These are phyloP conservation scores for Theileria orientalis DNA, from an alignment of 169 alveolate genomes.

Conservation along the genomic window DNA sequence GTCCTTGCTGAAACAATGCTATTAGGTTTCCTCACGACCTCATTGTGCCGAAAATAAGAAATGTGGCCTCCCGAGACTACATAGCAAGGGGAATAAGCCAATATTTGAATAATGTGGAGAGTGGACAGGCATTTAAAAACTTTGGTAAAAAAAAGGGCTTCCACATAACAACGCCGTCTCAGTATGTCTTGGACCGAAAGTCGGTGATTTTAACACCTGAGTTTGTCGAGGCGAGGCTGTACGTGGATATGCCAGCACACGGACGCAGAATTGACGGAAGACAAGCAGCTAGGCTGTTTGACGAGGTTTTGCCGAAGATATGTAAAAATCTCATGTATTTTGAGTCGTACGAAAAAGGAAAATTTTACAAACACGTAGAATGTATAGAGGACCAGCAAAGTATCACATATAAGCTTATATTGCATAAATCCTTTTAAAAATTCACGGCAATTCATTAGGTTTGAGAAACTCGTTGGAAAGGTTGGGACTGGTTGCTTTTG, in stretches of 20 bases:
- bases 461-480: conserved; percentile 54
- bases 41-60: conserved; percentile 24
- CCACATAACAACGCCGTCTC: conserved; percentile 33
- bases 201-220: conserved; percentile 30
- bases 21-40: conserved; percentile 62
- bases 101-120: background rate
- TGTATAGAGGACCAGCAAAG: conserved; percentile 56
- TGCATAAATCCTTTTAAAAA: background rate
- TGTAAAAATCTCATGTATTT: conserved; percentile 9
- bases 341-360: conserved; percentile 22
- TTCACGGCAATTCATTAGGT: background rate
- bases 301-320: conserved; percentile 31
- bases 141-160: background rate
- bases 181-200: conserved; percentile 46
- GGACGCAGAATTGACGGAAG: conserved; percentile 56
- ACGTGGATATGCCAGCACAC: conserved; percentile 46
- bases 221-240: conserved; percentile 35
- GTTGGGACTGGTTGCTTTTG: conserved; percentile 73
- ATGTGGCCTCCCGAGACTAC: conserved; percentile 67
- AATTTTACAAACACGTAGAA: conserved; percentile 31
- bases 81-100: conserved; percentile 24
- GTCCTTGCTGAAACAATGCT: background rate
- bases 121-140: background rate
- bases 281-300: conserved; percentile 24
- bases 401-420: conserved; percentile 9